Base-by-base conservation (phyloP, 2,329 filamentous ascomycete genomes). In the Aspergillus fructus region DNA sequence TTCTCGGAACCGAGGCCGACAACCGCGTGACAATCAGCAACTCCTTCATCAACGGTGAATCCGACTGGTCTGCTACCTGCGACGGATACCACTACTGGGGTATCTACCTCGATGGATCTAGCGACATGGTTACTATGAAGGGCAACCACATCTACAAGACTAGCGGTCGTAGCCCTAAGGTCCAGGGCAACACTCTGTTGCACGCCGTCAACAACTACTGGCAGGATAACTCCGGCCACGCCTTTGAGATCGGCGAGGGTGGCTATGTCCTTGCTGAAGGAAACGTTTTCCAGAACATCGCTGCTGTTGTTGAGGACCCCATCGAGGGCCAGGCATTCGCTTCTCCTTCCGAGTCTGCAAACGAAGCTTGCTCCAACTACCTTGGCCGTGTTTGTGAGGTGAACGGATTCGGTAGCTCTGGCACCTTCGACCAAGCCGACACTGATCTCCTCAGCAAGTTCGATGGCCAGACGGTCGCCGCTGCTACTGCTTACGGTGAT, bases 201-300 rank as follows among this genome's bases (percentile, higher is more conserved):
- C 84, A 86, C 71, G 81, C 80, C 47, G 68, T 64, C 68, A 86
- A 86, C 80, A 86, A 86, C 78, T 85, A 82, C 78, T 85, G 78
- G 75, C 78, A 83, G 66, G 76, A 80, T 66, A 82, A 80, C 71
- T 68, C 72, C 19, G 80, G 80, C 49, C 84, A 86, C 71, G 81
- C 83, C n/a, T 85, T 86, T 68, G 84, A 85, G 71, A 59, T 79
- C 48, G 76, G 75, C 52, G 48, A 68, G 5, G 78, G 77, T 42
- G 73, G 64, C 50, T 74, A 74, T 62, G 77, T 83, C 43, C 74
- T 86, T 21, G 80, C 79, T 2, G 83, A 86, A 72, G 84, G 83
- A 39, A 85, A 83, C 64, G 72, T 82, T 48, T 86, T 85, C 76
- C 78, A 84, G 70, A 81, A 83, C 63, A 78, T 86, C 53, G 67